Conservation (phyloP, 306 rosid species). For the Quercus variabilis region DNA sequence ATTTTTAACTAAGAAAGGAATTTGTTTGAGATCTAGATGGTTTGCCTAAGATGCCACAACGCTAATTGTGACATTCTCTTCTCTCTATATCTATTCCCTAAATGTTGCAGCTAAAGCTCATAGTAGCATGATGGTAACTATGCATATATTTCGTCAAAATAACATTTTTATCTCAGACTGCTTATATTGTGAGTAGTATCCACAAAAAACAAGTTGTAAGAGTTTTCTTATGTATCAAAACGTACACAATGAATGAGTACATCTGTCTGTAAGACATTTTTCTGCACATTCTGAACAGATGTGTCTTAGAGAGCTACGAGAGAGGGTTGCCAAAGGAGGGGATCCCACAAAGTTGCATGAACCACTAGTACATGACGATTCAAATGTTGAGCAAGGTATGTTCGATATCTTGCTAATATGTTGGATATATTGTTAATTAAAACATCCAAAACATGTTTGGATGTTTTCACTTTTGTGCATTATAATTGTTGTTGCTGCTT, state of each 20-base stretch:
- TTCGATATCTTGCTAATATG: background rate
- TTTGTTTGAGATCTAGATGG: background rate
- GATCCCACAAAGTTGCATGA: slow-evolving; percentile 84
- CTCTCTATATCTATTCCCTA: background rate
- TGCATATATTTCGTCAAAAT: no score
- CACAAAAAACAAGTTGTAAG: background rate
- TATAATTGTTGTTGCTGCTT: background rate
- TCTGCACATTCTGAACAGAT: slow-evolving; percentile 33
- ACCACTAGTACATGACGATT: slow-evolving; percentile 38
- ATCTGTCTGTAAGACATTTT: background rate
- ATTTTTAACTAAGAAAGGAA: background rate
- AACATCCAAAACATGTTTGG: background rate
- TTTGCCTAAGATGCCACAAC: background rate
- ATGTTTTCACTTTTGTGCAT: background rate
- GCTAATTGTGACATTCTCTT: background rate
- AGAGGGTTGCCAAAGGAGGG: slow-evolving; percentile 89
- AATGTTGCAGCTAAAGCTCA: background rate
- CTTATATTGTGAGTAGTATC: background rate
- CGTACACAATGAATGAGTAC: background rate
- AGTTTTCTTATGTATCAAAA: background rate
- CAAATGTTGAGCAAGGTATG: slow-evolving; percentile 53
- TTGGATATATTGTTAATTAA: background rate
- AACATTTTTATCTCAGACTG: background rate
- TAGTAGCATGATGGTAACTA: background rate
- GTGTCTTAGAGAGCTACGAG: slow-evolving; percentile 79